Evolutionary conservation across 2,329 filamentous ascomycete species (phyloP), one percentile per base, ranked within the genome.

Genomic region (Cordyceps farinosa): DNA sequence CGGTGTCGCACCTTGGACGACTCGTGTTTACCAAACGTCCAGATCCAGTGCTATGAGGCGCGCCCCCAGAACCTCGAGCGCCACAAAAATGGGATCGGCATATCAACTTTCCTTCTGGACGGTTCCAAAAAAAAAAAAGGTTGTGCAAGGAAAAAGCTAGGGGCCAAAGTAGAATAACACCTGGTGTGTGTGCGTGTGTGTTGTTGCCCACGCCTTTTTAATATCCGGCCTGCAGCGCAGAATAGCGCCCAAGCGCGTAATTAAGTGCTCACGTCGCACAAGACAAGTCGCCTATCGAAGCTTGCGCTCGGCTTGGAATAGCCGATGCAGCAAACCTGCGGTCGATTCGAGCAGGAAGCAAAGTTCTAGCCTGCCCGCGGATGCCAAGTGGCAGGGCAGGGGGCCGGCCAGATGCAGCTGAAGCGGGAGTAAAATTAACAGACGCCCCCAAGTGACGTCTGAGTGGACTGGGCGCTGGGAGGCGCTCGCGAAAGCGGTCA

Each of bases 11-110:
- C 53, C 17, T 27, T 27, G 15, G 5, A 48, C 13, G 22, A 15
- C 13, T 27, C 51, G 47, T 36, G 11, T 45, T 48, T 15, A 36
- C 22, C 48, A 40, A 45, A 29, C 47, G 42, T 48, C 13, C 15
- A 32, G 42, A 10, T 32, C 11, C 27, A 29, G 51, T 13, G 32
- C 58, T 27, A 64, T 64, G 54, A 64, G 60, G 44, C 64, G 22
- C 61, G 22, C 22, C 22, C 47, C 53, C 17, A 53, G 62, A 10
- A 44, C 30, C 30, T 45, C 22, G 22, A 56, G 45, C 65, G 34
- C 52, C 42, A 44, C 56, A 55, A 34, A 15, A 47, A 22, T 38
- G 34, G 22, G 30, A 8, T 13, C 32, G 22, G 44, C 13, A 11
- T 44, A 30, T 30, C 9, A 13, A 27, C n/a, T 42, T 9, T 38